A percentile compares a stretch with the other conserved stretches of the same genome.
Conservation (phyloP, 2,329 filamentous ascomycete genomes). For the Pezicula neosporulosa region DNA sequence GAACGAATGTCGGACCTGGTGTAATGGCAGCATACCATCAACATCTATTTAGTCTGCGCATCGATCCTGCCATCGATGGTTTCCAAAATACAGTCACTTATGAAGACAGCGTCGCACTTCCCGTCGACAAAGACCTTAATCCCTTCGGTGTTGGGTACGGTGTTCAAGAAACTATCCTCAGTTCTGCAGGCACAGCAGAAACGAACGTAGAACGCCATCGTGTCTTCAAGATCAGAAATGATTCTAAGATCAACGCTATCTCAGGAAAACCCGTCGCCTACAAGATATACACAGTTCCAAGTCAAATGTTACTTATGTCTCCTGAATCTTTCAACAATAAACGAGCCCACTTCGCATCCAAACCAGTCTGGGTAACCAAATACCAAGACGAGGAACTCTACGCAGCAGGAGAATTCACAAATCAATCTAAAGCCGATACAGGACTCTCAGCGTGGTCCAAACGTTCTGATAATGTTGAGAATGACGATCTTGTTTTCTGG, state of each 20-base stretch:
- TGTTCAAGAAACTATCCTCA: slow-evolving; percentile 42
- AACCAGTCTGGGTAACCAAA: slow-evolving; percentile 55
- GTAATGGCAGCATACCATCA: slow-evolving; percentile 72
- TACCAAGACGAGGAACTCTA: slow-evolving; percentile 50
- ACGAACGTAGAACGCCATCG: slow-evolving; percentile 44
- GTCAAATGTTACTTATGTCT: slow-evolving; percentile 53
- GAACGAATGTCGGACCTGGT: slow-evolving; percentile 65
- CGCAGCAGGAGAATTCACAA: slow-evolving; percentile 52
- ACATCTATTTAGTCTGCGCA: slow-evolving; percentile 68
- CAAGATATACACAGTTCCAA: slow-evolving; percentile 51
- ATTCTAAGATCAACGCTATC: slow-evolving; percentile 46
- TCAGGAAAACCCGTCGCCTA: slow-evolving; percentile 52
- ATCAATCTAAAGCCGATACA: slow-evolving; percentile 49
- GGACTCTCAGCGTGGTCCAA: slow-evolving; percentile 50
- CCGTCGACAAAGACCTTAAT: slow-evolving; percentile 46
- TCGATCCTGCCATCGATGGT: slow-evolving; percentile 61
- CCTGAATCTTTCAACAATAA: slow-evolving; percentile 42
- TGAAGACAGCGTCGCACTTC: slow-evolving; percentile 57
- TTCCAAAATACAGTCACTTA: slow-evolving; percentile 52
- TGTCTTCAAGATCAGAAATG: slow-evolving; percentile 56
- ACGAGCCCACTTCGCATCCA: slow-evolving; percentile 50
- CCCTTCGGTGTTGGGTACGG: slow-evolving; percentile 49
- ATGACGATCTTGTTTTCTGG: slow-evolving; percentile 55
- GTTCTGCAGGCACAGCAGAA: slow-evolving; percentile 42
- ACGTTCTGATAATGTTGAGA: slow-evolving; percentile 43